These are phyloP conservation scores for Arachnomyces sp. DNA, from an alignment of 2,329 filamentous ascomycete genomes.

Conservation along the genomic window DNA sequence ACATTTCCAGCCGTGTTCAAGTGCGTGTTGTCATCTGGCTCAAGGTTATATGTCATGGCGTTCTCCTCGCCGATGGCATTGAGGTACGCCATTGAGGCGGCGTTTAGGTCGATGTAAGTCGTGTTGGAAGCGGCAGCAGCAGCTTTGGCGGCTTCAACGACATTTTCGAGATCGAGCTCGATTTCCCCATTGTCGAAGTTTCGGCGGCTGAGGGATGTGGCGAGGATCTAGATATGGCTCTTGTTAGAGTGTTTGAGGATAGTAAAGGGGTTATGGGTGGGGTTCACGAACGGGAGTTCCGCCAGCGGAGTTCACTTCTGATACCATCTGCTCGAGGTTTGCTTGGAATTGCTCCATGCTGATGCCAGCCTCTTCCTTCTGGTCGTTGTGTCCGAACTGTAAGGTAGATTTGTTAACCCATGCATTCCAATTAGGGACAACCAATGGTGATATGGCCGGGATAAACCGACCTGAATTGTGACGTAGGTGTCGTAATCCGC, in stretches of 20 bases:
- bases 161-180: conserved; percentile 40
- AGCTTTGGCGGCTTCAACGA: conserved; percentile 39
- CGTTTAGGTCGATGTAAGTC: conserved; percentile 44
- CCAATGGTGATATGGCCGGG: too few species aligned
- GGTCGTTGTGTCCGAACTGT: conserved; percentile 58
- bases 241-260: too few species aligned
- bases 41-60: conserved; percentile 43
- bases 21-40: conserved; percentile 46
- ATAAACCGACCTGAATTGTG: conserved; percentile 33
- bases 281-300: conserved; percentile 29
- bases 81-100: conserved; percentile 42
- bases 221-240: conserved; percentile 30
- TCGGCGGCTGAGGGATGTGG: conserved; percentile 49
- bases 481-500: conserved; percentile 40
- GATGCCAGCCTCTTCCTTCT: conserved; percentile 43
- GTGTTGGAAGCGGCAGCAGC: conserved; percentile 36
- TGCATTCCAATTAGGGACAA: too few species aligned
- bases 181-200: conserved; percentile 35
- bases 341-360: conserved; percentile 37
- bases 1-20: conserved; percentile 45
- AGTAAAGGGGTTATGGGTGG: too few species aligned
- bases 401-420: too few species aligned
- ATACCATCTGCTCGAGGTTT: conserved; percentile 43
- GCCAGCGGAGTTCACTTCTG: conserved; percentile 36
- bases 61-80: conserved; percentile 42